These are phyloP conservation scores for Leptographium wingfieldii DNA, from an alignment of 2,329 filamentous ascomycete genomes.

Conservation along the genomic window DNA sequence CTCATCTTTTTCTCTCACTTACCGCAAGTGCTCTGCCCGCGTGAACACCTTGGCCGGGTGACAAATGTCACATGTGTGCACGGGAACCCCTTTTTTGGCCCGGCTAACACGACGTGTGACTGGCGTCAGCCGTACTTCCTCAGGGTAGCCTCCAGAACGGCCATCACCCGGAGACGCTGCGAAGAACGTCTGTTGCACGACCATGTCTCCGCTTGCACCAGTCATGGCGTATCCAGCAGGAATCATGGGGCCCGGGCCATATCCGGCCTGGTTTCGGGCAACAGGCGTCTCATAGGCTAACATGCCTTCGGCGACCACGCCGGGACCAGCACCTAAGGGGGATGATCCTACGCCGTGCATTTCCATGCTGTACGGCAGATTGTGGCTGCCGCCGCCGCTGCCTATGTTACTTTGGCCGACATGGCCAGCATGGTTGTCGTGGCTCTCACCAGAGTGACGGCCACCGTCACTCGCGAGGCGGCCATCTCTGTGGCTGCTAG, in stretches of 20 bases:
- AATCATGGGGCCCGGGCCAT: not conserved
- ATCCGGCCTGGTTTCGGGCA: not conserved
- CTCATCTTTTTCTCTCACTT: not conserved
- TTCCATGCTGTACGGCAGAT: not conserved
- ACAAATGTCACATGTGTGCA: not conserved
- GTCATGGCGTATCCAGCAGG: not conserved
- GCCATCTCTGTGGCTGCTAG: too few relatives aligned
- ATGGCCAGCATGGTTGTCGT: too few relatives aligned
- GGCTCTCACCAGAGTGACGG: not conserved
- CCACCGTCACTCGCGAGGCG: not conserved
- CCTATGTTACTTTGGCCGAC: too few relatives aligned
- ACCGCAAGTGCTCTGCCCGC: conserved; percentile 1
- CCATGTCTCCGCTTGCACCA: not conserved
- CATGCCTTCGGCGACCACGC: not conserved
- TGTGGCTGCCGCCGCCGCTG: not conserved
- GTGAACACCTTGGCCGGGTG: not conserved
- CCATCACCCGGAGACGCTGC: not conserved
- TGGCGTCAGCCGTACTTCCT: not conserved
- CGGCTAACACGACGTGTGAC: conserved; percentile 1
- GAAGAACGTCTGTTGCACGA: not conserved
- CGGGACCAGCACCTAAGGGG: not conserved
- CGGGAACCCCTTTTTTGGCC: not conserved
- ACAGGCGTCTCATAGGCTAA: not conserved
- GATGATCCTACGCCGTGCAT: not conserved
- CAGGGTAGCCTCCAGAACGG: not conserved